phyloP scores from a whole-genome alignment of 495 filamentous ascomycete species.

The Lindgomyces ingoldianus region DNA sequence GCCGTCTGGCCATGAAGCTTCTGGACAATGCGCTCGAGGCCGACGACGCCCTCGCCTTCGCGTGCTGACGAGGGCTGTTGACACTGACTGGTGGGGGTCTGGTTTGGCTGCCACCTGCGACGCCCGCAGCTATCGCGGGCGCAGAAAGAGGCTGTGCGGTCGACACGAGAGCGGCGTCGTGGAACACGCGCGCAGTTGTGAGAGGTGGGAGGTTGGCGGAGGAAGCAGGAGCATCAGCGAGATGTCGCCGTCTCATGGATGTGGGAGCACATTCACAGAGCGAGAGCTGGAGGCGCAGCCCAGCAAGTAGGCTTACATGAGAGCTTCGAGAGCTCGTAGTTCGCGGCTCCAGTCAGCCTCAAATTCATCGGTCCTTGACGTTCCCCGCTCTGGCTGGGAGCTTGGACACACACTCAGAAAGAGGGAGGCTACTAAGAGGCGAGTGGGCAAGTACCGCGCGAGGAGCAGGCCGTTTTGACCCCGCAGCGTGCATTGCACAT shows the following conservation, averaged over 20 bases:
- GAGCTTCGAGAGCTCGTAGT: background rate
- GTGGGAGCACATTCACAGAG: background rate
- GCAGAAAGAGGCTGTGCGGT: background rate
- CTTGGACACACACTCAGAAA: background rate
- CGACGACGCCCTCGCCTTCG: background rate
- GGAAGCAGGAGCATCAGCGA: background rate
- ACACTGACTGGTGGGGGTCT: background rate
- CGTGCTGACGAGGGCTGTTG: slow-evolving; percentile 7
- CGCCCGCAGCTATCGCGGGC: background rate
- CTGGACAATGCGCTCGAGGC: background rate
- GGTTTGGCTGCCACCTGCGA: background rate
- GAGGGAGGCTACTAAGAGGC: no score
- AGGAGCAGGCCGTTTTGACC: no score
- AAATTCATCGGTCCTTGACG: background rate
- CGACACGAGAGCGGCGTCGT: background rate
- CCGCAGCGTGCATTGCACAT: background rate
- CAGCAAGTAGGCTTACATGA: background rate
- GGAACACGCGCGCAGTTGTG: no score
- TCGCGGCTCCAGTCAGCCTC: slow-evolving; percentile 4
- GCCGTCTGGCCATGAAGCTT: slow-evolving; percentile 15
- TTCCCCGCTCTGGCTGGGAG: background rate
- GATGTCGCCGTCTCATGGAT: background rate
- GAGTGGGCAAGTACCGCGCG: no score
- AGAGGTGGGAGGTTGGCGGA: no score
- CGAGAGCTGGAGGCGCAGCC: slow-evolving; percentile 20